phyloP scores from a whole-genome alignment of 179 eudicot genomes.

The Drosera spatulata region DNA sequence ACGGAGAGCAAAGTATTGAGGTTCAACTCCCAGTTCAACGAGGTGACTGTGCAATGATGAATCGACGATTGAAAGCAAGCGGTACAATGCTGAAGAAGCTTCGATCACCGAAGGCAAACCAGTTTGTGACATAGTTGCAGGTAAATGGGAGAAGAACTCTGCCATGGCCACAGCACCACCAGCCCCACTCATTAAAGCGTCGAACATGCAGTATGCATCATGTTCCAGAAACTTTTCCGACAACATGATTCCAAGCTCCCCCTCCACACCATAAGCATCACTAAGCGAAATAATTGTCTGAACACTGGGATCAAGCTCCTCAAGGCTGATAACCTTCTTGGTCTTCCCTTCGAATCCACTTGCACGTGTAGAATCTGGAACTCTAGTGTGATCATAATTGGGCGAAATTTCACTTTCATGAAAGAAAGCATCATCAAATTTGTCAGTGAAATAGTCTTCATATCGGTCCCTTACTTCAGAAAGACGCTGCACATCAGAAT shows the following conservation, averaged over 20 bases:
- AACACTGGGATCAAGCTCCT: conserved; percentile 59
- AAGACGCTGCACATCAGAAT: conserved; percentile 67
- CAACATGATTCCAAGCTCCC: conserved; percentile 82
- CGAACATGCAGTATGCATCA: conserved; percentile 89
- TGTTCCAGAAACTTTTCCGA: conserved; percentile 93
- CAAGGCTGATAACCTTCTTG: conserved; percentile 27
- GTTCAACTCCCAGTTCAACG: conserved; percentile 91
- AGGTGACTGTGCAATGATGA: conserved; percentile 78
- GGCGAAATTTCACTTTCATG: conserved; percentile 47
- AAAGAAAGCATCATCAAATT: conserved; percentile 66
- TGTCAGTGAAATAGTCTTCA: conserved; percentile 85
- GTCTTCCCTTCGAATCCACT: conserved; percentile 21
- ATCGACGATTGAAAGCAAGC: conserved; percentile 77
- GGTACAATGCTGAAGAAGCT: conserved; percentile 83
- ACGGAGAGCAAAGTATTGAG: conserved; percentile 93
- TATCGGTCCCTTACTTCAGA: conserved; percentile 53
- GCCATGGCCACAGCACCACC: conserved; percentile 84
- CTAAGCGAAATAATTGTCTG: conserved; percentile 61
- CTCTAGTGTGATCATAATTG: conserved; percentile 57
- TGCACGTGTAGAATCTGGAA: conserved; percentile 34
- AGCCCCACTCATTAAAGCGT: conserved; percentile 84
- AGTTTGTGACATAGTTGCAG: conserved; percentile 32
- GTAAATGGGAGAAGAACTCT: conserved; percentile 63
- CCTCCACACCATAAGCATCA: conserved; percentile 98
- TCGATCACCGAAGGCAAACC: conserved; percentile 79